Evolutionary conservation across 768 basidiomycete genomes (phyloP).

Genomic region (Clavaria fumosa): DNA sequence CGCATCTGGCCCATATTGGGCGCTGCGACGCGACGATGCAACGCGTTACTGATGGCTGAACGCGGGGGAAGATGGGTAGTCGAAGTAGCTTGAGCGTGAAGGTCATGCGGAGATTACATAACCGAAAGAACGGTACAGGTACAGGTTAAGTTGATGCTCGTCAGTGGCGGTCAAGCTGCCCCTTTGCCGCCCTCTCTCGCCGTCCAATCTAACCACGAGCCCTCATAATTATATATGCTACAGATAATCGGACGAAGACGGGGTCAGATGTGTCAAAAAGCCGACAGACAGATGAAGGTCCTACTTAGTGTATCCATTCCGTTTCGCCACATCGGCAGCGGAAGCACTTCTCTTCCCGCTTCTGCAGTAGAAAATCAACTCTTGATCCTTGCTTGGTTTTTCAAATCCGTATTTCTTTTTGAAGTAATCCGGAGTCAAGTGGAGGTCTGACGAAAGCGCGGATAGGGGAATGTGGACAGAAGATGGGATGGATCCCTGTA

Average conservation of each 20-base stretch:
- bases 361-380: constrained; percentile 81
- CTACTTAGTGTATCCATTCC: constrained; percentile 72
- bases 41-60: constrained; percentile 7
- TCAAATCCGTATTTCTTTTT: constrained; percentile 52
- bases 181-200: constrained; percentile 29
- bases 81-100: too few species aligned
- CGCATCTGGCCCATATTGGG: constrained; percentile 2
- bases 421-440: constrained; percentile 41
- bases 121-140: not conserved
- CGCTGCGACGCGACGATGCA: constrained; percentile 3
- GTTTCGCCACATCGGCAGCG: constrained; percentile 67
- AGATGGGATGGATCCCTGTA: constrained; percentile 86
- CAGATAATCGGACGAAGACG: not conserved
- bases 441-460: constrained; percentile 51
- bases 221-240: constrained; percentile 63
- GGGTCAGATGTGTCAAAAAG: not conserved
- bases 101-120: too few species aligned
- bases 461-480: constrained; percentile 82
- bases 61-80: too few species aligned
- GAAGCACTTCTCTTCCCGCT: constrained; percentile 73
- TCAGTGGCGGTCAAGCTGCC: constrained; percentile 10
- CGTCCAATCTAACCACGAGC: constrained; percentile 84
- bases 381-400: constrained; percentile 55
- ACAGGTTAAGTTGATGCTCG: too few species aligned
- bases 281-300: too few species aligned